A percentile compares a stretch with the other conserved stretches of the same genome.
These are phyloP conservation scores for Brassica carinata DNA, from an alignment of 345 rosid genomes.

Conservation along the genomic window DNA sequence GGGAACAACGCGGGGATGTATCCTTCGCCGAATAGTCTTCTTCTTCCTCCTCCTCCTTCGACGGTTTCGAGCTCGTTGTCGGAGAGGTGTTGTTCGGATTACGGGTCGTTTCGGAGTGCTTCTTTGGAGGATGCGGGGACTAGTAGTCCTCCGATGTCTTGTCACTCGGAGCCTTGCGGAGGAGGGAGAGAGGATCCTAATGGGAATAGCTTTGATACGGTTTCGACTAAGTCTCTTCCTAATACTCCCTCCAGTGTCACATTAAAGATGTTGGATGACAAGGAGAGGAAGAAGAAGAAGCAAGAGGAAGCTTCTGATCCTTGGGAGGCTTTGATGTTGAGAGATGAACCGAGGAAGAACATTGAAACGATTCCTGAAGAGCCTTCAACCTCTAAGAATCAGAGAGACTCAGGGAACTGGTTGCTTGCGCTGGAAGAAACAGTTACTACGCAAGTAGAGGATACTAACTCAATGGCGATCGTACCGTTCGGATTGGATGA, in stretches of 20 bases:
- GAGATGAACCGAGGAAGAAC: constrained; percentile 28
- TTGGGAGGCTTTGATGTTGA: constrained; percentile 36
- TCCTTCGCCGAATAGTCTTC: constrained; percentile 32
- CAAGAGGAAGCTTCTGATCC: constrained; percentile 25
- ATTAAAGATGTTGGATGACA: not conserved
- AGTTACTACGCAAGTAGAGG: constrained; percentile 30
- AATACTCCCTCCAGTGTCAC: constrained; percentile 9
- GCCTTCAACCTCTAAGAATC: not conserved
- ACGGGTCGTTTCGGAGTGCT: constrained; percentile 43
- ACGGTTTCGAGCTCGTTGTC: constrained; percentile 22
- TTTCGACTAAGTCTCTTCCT: constrained; percentile 40
- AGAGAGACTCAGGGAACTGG: constrained; percentile 46
- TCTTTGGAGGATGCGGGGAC: constrained; percentile 58
- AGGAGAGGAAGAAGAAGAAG: constrained; percentile 6
- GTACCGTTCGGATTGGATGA: constrained; percentile 32
- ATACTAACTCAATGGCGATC: constrained; percentile 26
- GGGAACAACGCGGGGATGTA: not conserved
- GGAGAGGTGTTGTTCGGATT: constrained; percentile 26
- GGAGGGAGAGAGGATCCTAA: constrained; percentile 32
- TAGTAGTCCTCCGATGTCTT: constrained; percentile 44
- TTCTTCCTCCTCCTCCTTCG: constrained; percentile 20
- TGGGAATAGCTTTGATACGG: constrained; percentile 29
- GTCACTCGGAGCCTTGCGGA: constrained; percentile 42
- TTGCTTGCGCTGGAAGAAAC: constrained; percentile 55
- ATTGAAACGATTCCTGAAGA: not conserved